phyloP scores from a whole-genome alignment of 768 basidiomycete species.

The Sarcomyxa edulis region DNA sequence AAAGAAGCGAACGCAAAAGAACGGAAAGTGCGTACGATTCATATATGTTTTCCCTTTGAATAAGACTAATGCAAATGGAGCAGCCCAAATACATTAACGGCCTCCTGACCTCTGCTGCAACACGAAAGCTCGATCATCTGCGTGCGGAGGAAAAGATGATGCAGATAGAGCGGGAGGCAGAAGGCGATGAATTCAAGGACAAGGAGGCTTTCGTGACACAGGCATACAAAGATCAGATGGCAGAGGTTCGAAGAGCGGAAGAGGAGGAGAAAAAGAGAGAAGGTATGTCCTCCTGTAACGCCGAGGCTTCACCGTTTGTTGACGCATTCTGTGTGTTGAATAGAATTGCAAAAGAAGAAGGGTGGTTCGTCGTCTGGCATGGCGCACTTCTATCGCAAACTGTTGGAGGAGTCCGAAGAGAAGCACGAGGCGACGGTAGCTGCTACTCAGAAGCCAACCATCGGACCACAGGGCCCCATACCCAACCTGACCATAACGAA shows the following conservation, averaged over 20 bases:
- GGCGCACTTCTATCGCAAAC: slow-evolving; percentile 76
- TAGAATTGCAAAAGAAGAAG: slow-evolving; percentile 35
- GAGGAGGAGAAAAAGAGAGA: slow-evolving; percentile 88
- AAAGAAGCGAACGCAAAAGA: slow-evolving; percentile 75
- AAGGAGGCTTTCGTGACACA: slow-evolving; percentile 98
- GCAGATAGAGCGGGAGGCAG: slow-evolving; percentile 84
- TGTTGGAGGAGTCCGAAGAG: slow-evolving; percentile 75
- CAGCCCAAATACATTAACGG: slow-evolving; percentile 92
- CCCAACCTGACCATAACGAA: slow-evolving; percentile 74
- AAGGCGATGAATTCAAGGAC: slow-evolving; percentile 90
- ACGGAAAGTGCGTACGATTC: slow-evolving; percentile 56
- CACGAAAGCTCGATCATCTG: slow-evolving; percentile 81
- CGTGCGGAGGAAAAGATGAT: slow-evolving; percentile 98
- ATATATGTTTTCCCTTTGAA: background rate
- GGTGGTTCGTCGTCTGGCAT: slow-evolving; percentile 63
- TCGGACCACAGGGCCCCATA: slow-evolving; percentile 58
- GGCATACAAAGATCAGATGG: slow-evolving; percentile 96
- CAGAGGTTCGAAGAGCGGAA: slow-evolving; percentile 82
- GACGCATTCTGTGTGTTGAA: background rate
- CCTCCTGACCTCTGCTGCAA: slow-evolving; percentile 77
- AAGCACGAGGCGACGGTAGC: slow-evolving; percentile 85
- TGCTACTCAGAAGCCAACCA: slow-evolving; percentile 56
- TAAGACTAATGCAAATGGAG: slow-evolving; percentile 7
- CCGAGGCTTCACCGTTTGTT: slow-evolving; percentile 2
- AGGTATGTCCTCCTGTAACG: slow-evolving; percentile 61